Evolutionary conservation across 179 eudicot genomes (phyloP), one percentile per base, ranked within the genome.

Genomic region (Dionaea muscipula): DNA sequence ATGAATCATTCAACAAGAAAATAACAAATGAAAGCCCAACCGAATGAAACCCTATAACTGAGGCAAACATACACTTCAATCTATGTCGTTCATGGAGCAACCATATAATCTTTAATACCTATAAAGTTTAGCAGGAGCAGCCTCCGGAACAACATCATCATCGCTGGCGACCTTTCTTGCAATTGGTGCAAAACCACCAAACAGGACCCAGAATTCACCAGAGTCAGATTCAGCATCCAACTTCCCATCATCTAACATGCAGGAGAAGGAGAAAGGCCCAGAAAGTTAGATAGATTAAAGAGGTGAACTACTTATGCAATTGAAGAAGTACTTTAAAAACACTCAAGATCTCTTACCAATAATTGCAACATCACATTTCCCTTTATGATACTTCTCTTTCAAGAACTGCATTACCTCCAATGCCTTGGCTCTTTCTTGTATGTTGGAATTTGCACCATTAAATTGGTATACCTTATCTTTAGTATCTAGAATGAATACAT

Each of bases 161-260:
- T 91, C 98, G 67, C 74, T 66, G 25, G 72, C 72, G 54, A 82
- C 79, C 68, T 82, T 91, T 69, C 84, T 84, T 50, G 84, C 81
- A 68, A 91, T 83, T 57, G 98, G 96, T 63, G 98, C 98, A 82
- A 82, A 87, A 43, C 98, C 98, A 52, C 96, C 98, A 74, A 91
- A 91, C 14, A 79, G 81, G 44, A 81, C 84, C 98, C 98, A 91
- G 56, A 91, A 91, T 63, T 77, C 93, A 68, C 96, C 98, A 67
- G 98, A 91, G 68, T 84, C 89, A 16, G 82, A 70, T 73, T 91
- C 98, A 13, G 96, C 77, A 64, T 87, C 88, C 46, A 87, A 77
- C 54, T 87, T 91, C 26, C 98, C 98, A 68, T 91, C 98, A 72
- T 91, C 98, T 91, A 66, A 47, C 36, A 51, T 27, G 38, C 51